A percentile compares a stretch with the other conserved stretches of the same genome.
phyloP scores from a whole-genome alignment of 2,329 filamentous ascomycete species.

The Juglanconis oblonga region DNA sequence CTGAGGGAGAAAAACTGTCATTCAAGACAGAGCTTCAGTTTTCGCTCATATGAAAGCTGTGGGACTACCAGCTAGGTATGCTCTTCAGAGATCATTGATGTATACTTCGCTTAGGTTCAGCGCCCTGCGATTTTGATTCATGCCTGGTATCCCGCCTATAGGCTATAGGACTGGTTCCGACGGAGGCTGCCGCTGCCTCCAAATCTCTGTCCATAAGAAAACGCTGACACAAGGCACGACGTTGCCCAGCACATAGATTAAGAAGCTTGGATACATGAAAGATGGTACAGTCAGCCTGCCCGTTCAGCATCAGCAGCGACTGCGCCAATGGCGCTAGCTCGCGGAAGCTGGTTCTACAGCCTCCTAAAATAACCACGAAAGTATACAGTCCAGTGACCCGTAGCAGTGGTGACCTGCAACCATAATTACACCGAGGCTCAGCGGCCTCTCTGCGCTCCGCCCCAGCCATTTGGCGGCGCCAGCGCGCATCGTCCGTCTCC shows the following conservation, averaged over 20 bases:
- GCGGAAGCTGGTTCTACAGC: background rate
- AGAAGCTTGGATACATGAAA: background rate
- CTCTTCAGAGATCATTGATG: too few species aligned
- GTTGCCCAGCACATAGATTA: too few species aligned
- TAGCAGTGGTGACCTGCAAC: background rate
- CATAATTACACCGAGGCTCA: conserved; percentile 2
- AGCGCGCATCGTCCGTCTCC: background rate
- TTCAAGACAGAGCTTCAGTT: too few species aligned
- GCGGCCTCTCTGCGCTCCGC: background rate
- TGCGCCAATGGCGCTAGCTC: conserved; percentile 10
- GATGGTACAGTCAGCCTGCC: background rate
- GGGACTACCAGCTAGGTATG: too few species aligned
- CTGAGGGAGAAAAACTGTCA: too few species aligned
- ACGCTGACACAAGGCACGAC: background rate
- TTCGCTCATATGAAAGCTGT: too few species aligned
- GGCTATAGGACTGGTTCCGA: too few species aligned
- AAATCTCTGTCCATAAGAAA: too few species aligned
- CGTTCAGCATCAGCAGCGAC: conserved; percentile 3
- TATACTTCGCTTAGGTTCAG: too few species aligned
- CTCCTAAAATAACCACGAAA: background rate
- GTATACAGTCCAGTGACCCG: background rate
- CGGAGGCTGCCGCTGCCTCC: too few species aligned
- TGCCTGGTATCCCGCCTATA: too few species aligned
- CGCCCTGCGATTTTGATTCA: too few species aligned
- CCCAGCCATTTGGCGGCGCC: conserved; percentile 4